Evolutionary conservation across 208 protist species (phyloP).

Genomic region (Crithidia expoeki): DNA sequence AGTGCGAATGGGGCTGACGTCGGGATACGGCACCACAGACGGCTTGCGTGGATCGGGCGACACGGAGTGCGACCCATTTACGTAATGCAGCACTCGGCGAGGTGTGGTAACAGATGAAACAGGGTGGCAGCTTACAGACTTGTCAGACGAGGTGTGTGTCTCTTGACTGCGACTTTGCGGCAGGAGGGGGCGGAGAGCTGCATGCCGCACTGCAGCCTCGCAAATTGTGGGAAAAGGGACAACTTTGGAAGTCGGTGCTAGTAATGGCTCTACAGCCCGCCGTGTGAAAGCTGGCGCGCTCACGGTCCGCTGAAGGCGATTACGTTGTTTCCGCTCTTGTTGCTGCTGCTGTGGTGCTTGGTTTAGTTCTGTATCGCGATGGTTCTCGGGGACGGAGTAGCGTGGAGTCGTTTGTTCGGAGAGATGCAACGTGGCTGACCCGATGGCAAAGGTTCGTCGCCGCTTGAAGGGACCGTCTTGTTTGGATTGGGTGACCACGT

Average conservation of each 20-base stretch:
- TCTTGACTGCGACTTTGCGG: neutral
- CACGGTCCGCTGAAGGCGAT: slow-evolving; percentile 1
- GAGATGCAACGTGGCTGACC: neutral
- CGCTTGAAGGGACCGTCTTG: neutral
- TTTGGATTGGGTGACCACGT: neutral
- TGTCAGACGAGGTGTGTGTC: neutral
- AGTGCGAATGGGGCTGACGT: neutral
- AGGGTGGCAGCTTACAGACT: neutral
- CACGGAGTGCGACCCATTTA: neutral
- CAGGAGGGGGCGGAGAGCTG: neutral
- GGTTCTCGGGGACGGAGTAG: neutral
- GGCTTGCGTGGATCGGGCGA: slow-evolving; percentile 14
- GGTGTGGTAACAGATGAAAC: neutral
- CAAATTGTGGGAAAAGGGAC: neutral
- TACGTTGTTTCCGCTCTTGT: neutral
- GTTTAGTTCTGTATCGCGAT: neutral
- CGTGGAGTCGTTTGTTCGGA: neutral
- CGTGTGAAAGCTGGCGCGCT: slow-evolving; percentile 15
- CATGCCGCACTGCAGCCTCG: neutral
- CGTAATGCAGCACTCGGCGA: neutral
- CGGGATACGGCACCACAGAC: neutral
- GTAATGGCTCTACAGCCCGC: neutral
- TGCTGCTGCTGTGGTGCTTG: neutral
- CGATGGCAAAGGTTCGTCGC: slow-evolving; percentile 12
- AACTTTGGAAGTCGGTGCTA: neutral